Percentiles rank a stretch among this genome's conserved stretches.
These are phyloP conservation scores for Suillus subalutaceus DNA, from an alignment of 768 basidiomycete genomes.

Conservation along the genomic window DNA sequence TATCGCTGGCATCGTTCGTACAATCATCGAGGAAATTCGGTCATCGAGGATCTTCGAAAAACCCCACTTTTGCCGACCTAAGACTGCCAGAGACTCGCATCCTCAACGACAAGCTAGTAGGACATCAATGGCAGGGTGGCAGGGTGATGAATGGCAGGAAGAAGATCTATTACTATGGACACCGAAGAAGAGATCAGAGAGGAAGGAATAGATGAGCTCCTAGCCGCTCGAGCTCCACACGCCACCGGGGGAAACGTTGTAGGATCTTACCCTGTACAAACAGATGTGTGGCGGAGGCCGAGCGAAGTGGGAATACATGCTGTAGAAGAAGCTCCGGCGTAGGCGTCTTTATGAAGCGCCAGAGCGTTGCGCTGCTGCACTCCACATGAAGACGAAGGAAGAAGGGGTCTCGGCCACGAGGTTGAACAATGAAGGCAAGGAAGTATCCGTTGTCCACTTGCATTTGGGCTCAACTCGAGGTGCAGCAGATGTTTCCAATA, in stretches of 20 bases:
- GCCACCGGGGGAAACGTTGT: not conserved
- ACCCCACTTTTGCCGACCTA: not conserved
- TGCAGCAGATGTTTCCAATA: not conserved
- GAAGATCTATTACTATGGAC: not conserved
- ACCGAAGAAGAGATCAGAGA: not conserved
- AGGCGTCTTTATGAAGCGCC: constrained; percentile 6
- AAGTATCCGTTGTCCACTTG: not conserved
- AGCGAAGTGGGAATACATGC: not conserved
- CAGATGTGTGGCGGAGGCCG: not conserved
- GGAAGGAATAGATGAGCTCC: not conserved
- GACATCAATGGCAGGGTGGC: not conserved
- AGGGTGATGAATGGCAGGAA: not conserved
- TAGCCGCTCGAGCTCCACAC: not conserved
- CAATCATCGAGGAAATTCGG: constrained; percentile 2
- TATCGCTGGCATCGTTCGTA: not conserved
- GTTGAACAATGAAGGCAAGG: not conserved
- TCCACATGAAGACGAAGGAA: not conserved
- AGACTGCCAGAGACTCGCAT: not conserved
- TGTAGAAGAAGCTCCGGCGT: not conserved
- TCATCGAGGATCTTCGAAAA: not conserved
- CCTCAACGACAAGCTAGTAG: not conserved
- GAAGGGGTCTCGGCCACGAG: too few species aligned
- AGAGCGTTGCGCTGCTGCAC: not conserved
- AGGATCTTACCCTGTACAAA: not conserved
- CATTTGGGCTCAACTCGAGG: not conserved